These are phyloP conservation scores for Skeletonema tropicum DNA, from an alignment of 108 stramenopile genomes.

Conservation along the genomic window DNA sequence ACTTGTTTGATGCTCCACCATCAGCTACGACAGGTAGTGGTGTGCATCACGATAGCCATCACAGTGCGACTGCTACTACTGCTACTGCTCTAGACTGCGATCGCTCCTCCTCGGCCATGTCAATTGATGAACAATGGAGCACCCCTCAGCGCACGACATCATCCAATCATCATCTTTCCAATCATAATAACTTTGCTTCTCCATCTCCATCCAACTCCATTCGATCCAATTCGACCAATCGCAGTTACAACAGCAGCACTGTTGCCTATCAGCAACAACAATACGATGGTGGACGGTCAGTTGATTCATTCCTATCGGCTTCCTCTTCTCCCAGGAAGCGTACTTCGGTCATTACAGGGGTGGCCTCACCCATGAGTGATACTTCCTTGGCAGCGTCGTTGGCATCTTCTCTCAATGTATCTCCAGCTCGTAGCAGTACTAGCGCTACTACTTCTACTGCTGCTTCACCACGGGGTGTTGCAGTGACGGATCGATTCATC, in stretches of 20 bases:
- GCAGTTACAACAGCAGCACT: not conserved
- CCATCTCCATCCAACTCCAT: slow-evolving; percentile 1
- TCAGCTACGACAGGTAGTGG: slow-evolving; percentile 1
- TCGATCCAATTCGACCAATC: slow-evolving; percentile 1
- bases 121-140: not conserved
- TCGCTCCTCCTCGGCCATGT: not conserved
- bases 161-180: too few species aligned
- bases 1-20: slow-evolving; percentile 9
- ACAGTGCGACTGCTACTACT: not conserved
- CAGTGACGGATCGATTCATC: slow-evolving; percentile 75
- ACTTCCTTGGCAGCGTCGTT: not conserved
- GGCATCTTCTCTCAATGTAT: not conserved
- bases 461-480: slow-evolving; percentile 8
- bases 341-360: not conserved
- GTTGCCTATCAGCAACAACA: too few species aligned
- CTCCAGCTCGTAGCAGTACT: too few species aligned
- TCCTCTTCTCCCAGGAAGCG: not conserved
- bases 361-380: slow-evolving; percentile 4
- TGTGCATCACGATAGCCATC: not conserved
- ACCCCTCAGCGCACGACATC: not conserved
- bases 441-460: not conserved
- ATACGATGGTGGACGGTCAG: not conserved
- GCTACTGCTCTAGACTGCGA: not conserved
- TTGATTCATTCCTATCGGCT: not conserved
- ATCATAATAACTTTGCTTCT: not conserved